phyloP scores from a whole-genome alignment of 2,329 filamentous ascomycete genomes.

The Rosellinia necatrix region DNA sequence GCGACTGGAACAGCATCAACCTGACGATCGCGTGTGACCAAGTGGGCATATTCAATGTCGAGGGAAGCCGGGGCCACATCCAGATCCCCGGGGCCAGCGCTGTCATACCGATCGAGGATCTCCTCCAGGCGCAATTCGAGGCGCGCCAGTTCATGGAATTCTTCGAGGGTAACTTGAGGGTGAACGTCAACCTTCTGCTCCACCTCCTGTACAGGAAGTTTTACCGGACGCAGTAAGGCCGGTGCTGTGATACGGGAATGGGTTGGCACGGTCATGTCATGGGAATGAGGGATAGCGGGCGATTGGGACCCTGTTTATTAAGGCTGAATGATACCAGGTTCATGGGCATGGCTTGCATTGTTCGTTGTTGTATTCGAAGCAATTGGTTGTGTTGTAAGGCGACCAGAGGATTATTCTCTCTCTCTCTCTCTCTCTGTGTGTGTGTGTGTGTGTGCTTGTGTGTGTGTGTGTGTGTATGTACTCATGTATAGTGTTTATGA shows the following conservation, averaged over 20 bases:
- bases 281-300: constrained; percentile 12
- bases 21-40: constrained; percentile 93
- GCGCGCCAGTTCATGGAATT: constrained; percentile 95
- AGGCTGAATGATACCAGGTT: constrained; percentile 25
- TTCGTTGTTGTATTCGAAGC: constrained; percentile 23
- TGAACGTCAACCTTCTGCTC: constrained; percentile 96
- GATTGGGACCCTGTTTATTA: constrained; percentile 18
- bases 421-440: too few species aligned
- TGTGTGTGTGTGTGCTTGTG: too few species aligned
- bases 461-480: constrained; percentile 20
- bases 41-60: constrained; percentile 90
- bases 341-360: constrained; percentile 22
- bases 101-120: constrained; percentile 85
- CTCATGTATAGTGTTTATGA: constrained; percentile 14
- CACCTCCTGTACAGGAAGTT: constrained; percentile 99
- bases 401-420: too few species aligned
- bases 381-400: constrained; percentile 29
- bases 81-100: constrained; percentile 94
- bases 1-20: constrained; percentile 90
- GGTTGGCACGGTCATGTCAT: background rate
- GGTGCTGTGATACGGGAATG: background rate
- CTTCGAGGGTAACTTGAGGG: constrained; percentile 81
- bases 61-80: constrained; percentile 88
- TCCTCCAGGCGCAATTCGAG: constrained; percentile 96
- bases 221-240: constrained; percentile 70